Conservation (phyloP, 1,284 basidiomycete species). For the Dichomitus squalens region DNA sequence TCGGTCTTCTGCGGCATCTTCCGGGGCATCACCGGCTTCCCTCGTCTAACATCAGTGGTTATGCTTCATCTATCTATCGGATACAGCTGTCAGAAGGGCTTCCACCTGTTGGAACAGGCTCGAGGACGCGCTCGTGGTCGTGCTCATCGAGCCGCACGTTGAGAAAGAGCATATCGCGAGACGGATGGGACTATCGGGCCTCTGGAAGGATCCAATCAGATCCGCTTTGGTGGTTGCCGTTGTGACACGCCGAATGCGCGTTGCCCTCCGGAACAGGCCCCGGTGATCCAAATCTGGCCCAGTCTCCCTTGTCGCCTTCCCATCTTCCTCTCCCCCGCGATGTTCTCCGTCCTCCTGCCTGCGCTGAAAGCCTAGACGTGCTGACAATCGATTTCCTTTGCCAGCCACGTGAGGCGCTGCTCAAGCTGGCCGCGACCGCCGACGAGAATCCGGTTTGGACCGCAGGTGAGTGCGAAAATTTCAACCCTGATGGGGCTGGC, state of each 20-base stretch:
- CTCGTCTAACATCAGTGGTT: constrained; percentile 18
- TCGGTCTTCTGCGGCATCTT: constrained; percentile 15
- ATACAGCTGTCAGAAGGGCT: constrained; percentile 8
- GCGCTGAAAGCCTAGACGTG: not conserved
- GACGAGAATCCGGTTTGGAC: constrained; percentile 86
- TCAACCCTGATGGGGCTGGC: constrained; percentile 31
- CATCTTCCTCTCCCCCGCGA: constrained; percentile 25
- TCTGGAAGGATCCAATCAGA: constrained; percentile 21
- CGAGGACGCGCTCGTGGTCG: not conserved
- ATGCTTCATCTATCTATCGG: constrained; percentile 20
- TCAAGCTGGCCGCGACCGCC: constrained; percentile 81
- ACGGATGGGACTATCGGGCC: constrained; percentile 4
- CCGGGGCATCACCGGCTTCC: constrained; percentile 16
- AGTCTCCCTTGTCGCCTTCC: constrained; percentile 26
- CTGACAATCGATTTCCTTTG: constrained; percentile 30
- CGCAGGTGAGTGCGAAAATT: constrained; percentile 55
- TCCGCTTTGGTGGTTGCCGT: constrained; percentile 23
- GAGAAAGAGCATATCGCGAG: constrained; percentile 9
- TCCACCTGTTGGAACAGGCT: not conserved
- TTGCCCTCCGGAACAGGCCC: constrained; percentile 29
- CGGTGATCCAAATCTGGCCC: constrained; percentile 21
- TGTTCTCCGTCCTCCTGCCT: constrained; percentile 11
- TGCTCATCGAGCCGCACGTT: constrained; percentile 9
- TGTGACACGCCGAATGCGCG: constrained; percentile 28
- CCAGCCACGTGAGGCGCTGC: constrained; percentile 93